A percentile compares a stretch with the other conserved stretches of the same genome.
Evolutionary conservation across 805 yeast species (phyloP).

Genomic region (Saturnispora sanitii): DNA sequence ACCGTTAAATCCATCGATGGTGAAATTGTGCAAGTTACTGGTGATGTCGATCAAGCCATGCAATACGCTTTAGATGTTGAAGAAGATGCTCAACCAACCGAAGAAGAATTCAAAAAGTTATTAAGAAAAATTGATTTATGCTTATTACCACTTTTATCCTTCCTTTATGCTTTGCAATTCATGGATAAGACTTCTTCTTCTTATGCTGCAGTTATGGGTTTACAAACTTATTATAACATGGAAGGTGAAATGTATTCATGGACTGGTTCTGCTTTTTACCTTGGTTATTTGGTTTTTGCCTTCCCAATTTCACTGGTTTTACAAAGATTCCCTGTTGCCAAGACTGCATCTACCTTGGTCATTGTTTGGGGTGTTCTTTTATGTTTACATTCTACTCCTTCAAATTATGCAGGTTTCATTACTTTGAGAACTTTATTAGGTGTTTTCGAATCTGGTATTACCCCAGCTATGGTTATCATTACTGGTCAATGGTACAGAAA

Average conservation of each 20-base stretch:
- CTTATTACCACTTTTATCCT: constrained; percentile 26
- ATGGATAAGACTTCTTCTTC: constrained; percentile 35
- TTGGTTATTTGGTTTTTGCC: constrained; percentile 39
- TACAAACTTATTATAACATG: constrained; percentile 31
- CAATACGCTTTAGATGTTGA: neutral
- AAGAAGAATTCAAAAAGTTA: constrained; percentile 9
- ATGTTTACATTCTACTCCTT: constrained; percentile 38
- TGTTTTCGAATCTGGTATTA: constrained; percentile 25
- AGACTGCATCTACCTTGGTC: constrained; percentile 29
- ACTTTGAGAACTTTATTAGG: constrained; percentile 42
- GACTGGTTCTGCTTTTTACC: constrained; percentile 28
- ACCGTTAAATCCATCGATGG: constrained; percentile 6
- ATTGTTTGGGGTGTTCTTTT: constrained; percentile 42
- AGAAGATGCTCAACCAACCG: neutral
- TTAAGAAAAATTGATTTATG: constrained; percentile 27
- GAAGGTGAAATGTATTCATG: constrained; percentile 38
- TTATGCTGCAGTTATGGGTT: constrained; percentile 38
- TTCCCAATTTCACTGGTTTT: constrained; percentile 35
- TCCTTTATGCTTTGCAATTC: constrained; percentile 22
- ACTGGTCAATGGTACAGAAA: constrained; percentile 24
- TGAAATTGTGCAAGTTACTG: constrained; percentile 2
- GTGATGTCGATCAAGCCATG: constrained; percentile 5
- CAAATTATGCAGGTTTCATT: constrained; percentile 35
- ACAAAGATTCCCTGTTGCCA: constrained; percentile 29
- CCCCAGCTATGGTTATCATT: constrained; percentile 28